Evolutionary conservation across 1,139 yeast species (phyloP).

Genomic region (Debaryomycetaceae sp.): DNA sequence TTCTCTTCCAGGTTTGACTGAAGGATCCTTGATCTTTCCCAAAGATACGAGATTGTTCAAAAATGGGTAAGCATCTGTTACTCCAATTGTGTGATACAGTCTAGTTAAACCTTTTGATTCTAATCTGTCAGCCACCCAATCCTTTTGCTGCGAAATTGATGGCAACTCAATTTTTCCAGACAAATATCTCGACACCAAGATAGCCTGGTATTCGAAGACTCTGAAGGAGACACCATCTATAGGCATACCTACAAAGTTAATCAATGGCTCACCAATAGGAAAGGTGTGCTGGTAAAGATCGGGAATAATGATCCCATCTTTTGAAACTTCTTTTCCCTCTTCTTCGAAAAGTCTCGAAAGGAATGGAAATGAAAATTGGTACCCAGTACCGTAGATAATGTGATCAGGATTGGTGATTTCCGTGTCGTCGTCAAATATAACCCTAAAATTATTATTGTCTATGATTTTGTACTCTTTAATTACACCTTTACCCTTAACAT

Average conservation of each 20-base stretch:
- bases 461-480: constrained; percentile 16
- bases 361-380: constrained; percentile 42
- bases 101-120: constrained; percentile 27
- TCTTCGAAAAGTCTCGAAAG: constrained; percentile 20
- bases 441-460: constrained; percentile 16
- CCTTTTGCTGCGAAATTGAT: constrained; percentile 21
- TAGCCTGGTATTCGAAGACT: constrained; percentile 43
- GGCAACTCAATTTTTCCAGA: constrained; percentile 33
- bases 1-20: constrained; percentile 22
- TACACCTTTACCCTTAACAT: constrained; percentile 22
- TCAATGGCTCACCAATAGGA: constrained; percentile 31
- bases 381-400: constrained; percentile 45
- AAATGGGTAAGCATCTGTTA: constrained; percentile 20
- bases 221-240: constrained; percentile 38
- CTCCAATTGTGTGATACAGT: constrained; percentile 41
- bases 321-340: constrained; percentile 19
- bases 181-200: constrained; percentile 31
- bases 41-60: constrained; percentile 19
- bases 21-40: constrained; percentile 25
- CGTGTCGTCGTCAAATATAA: constrained; percentile 28
- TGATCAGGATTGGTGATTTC: constrained; percentile 28
- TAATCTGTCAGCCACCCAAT: constrained; percentile 29
- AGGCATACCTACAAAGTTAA: constrained; percentile 40
- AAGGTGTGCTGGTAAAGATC: constrained; percentile 38
- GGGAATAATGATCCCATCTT: constrained; percentile 29